A percentile compares a stretch with the other conserved stretches of the same genome.
phyloP scores from a whole-genome alignment of 129 eudicot genomes.

The Flaveria sonorensis region DNA sequence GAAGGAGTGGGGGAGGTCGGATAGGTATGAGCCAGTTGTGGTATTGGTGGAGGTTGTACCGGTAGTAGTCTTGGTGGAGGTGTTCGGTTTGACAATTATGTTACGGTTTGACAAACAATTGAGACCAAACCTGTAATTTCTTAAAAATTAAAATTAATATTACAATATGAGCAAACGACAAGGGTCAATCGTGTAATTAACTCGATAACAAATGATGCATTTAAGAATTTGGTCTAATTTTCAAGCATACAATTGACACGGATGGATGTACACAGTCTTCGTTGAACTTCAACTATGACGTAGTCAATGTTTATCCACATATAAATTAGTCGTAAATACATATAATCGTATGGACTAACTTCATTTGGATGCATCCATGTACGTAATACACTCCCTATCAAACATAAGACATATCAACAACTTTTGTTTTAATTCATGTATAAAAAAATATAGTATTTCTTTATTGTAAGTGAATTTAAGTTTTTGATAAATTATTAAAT shows the following conservation, averaged over 20 bases:
- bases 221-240: too few relatives aligned
- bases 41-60: too few relatives aligned
- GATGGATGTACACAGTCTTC: not conserved
- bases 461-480: not conserved
- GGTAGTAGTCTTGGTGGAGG: too few relatives aligned
- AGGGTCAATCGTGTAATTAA: too few relatives aligned
- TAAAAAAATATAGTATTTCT: not conserved
- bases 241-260: not conserved
- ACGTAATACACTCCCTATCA: not conserved
- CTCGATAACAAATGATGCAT: too few relatives aligned
- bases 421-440: not conserved
- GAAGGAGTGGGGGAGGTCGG: too few relatives aligned
- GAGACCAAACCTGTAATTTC: too few relatives aligned
- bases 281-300: slow-evolving; percentile 14
- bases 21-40: too few relatives aligned
- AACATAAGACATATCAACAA: not conserved
- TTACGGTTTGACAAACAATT: too few relatives aligned
- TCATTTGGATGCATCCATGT: not conserved
- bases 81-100: too few relatives aligned
- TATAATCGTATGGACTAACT: not conserved
- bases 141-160: too few relatives aligned
- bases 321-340: slow-evolving; percentile 4
- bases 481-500: not conserved
- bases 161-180: too few relatives aligned
- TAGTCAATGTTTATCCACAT: slow-evolving; percentile 24